Percentiles rank a stretch among this genome's conserved stretches.
Evolutionary conservation across 768 basidiomycete genomes (phyloP).

Genomic region (Hypholoma sublateritium): DNA sequence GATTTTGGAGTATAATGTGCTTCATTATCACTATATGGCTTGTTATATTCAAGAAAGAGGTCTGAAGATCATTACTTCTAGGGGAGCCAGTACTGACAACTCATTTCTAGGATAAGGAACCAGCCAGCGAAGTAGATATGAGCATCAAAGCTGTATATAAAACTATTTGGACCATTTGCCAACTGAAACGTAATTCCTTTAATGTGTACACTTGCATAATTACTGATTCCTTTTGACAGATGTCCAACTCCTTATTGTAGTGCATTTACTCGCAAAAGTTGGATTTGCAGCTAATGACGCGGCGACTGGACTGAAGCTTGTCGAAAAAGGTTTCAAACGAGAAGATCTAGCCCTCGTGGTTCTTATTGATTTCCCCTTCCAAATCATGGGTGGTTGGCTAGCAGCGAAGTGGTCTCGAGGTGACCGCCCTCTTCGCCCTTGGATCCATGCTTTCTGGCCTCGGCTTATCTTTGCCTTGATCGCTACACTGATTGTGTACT

Average conservation of each 20-base stretch:
- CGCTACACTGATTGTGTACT: slow-evolving; percentile 76
- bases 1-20: slow-evolving; percentile 83
- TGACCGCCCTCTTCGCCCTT: slow-evolving; percentile 76
- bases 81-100: not conserved
- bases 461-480: slow-evolving; percentile 72
- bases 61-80: slow-evolving; percentile 26
- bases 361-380: slow-evolving; percentile 96
- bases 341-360: slow-evolving; percentile 97
- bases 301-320: slow-evolving; percentile 87
- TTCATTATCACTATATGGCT: slow-evolving; percentile 88
- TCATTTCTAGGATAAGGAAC: slow-evolving; percentile 65
- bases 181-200: slow-evolving; percentile 74
- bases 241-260: slow-evolving; percentile 80
- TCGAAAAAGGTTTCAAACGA: slow-evolving; percentile 93
- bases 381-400: slow-evolving; percentile 92
- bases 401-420: slow-evolving; percentile 91
- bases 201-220: not conserved
- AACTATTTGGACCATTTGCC: slow-evolving; percentile 93
- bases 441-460: slow-evolving; percentile 91
- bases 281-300: slow-evolving; percentile 95
- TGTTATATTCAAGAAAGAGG: slow-evolving; percentile 87
- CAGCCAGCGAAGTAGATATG: slow-evolving; percentile 77
- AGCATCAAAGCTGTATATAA: slow-evolving; percentile 88
- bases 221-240: slow-evolving; percentile 48
- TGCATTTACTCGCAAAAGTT: slow-evolving; percentile 91